Conservation (phyloP, 495 filamentous ascomycete genomes). For the Penicillium subrubescens region DNA sequence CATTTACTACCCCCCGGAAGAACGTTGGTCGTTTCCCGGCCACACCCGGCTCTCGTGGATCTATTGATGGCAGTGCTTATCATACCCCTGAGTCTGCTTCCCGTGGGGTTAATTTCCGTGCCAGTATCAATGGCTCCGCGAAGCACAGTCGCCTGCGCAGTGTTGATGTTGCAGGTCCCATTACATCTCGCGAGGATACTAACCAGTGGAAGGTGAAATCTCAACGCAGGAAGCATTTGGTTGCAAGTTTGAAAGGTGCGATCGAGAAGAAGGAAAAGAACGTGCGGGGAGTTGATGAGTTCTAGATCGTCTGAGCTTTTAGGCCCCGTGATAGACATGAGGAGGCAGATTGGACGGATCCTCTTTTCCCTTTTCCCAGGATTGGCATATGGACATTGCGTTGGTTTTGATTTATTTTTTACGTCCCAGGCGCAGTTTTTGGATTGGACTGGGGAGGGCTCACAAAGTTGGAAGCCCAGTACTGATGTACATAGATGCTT, state of each 20-base stretch:
- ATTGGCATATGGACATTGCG: neutral
- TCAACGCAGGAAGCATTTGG: slow-evolving; percentile 55
- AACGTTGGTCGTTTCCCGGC: slow-evolving; percentile 35
- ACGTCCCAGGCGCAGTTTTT: slow-evolving; percentile 10
- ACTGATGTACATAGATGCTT: slow-evolving; percentile 8
- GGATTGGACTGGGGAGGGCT: neutral
- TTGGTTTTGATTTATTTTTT: neutral
- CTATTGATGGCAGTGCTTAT: slow-evolving; percentile 49
- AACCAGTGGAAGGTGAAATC: slow-evolving; percentile 59
- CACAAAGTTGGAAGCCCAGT: neutral
- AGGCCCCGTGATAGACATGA: neutral
- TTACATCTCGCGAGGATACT: slow-evolving; percentile 48
- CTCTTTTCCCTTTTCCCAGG: neutral
- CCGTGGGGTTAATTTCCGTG: slow-evolving; percentile 41
- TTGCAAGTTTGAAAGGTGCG: slow-evolving; percentile 44
- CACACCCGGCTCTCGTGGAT: slow-evolving; percentile 44
- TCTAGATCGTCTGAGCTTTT: slow-evolving; percentile 6
- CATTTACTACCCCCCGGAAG: slow-evolving; percentile 62
- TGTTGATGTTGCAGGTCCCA: slow-evolving; percentile 34
- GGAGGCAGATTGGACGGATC: neutral
- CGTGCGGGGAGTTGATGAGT: slow-evolving; percentile 41
- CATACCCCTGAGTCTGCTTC: slow-evolving; percentile 58
- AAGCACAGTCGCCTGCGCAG: slow-evolving; percentile 48
- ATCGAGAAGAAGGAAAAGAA: slow-evolving; percentile 42
- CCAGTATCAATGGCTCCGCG: slow-evolving; percentile 50